These are phyloP conservation scores for Suillus subalutaceus DNA, from an alignment of 768 basidiomycete species.

Conservation along the genomic window DNA sequence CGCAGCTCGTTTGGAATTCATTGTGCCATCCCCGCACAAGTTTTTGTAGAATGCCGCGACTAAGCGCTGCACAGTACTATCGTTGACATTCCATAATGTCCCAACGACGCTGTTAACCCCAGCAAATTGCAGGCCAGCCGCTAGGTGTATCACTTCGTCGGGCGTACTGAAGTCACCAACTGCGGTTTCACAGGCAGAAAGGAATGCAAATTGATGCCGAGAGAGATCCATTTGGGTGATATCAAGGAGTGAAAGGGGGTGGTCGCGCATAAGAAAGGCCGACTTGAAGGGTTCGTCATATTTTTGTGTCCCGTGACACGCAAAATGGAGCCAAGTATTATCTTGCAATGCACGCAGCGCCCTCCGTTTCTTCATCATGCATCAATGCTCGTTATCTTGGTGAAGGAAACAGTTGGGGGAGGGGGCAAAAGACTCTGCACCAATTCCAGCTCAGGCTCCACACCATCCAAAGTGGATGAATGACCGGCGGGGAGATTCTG, in stretches of 20 bases:
- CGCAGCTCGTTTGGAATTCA: no score
- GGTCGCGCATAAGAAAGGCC: slow-evolving; percentile 4
- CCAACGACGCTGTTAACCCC: no score
- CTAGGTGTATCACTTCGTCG: no score
- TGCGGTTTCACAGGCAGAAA: slow-evolving; percentile 23
- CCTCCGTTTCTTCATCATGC: not conserved
- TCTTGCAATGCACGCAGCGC: not conserved
- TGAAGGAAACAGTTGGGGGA: not conserved
- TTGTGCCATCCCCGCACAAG: no score
- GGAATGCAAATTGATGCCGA: slow-evolving; percentile 11
- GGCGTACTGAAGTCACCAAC: not conserved
- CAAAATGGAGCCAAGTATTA: slow-evolving; percentile 21
- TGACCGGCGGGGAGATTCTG: not conserved
- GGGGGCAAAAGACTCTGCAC: not conserved
- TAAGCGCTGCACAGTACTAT: no score
- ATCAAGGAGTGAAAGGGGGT: slow-evolving; percentile 4
- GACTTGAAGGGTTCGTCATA: slow-evolving; percentile 16
- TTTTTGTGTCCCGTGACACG: slow-evolving; percentile 20
- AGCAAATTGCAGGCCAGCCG: no score
- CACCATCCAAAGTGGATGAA: not conserved
- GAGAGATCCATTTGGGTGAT: slow-evolving; percentile 5
- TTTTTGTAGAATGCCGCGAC: no score
- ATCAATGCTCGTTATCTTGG: not conserved
- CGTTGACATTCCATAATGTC: no score
- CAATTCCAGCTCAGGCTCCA: not conserved